Percentiles rank a stretch among this genome's conserved stretches.
Evolutionary conservation across 495 filamentous ascomycete species (phyloP).

Genomic region (Tetracladium marchalianum): DNA sequence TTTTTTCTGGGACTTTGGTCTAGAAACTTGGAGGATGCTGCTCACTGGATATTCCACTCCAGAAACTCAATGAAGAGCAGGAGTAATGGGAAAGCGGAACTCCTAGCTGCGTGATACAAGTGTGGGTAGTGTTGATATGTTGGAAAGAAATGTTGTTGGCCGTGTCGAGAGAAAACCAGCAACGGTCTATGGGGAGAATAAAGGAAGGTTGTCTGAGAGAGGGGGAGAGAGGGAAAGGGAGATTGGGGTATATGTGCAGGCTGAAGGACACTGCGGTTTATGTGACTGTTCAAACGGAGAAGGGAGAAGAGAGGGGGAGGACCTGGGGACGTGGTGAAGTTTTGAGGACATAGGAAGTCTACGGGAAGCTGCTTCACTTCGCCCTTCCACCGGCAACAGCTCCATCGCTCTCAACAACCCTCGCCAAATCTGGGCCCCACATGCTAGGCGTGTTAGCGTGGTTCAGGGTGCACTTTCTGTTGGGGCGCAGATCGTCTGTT

Average conservation of each 20-base stretch:
- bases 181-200: background rate
- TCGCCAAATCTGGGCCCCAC: background rate
- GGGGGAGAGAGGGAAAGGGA: background rate
- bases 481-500: too few species aligned
- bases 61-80: slow-evolving; percentile 23
- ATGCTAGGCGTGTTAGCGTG: too few species aligned
- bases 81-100: slow-evolving; percentile 6
- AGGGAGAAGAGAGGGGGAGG: too few species aligned
- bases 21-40: background rate
- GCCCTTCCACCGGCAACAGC: background rate
- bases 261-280: too few species aligned
- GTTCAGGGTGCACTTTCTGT: too few species aligned
- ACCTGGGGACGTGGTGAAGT: too few species aligned
- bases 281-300: too few species aligned
- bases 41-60: slow-evolving; percentile 9
- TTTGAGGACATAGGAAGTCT: too few species aligned
- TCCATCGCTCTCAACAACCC: background rate
- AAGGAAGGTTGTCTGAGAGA: background rate
- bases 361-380: background rate
- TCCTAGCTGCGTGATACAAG: slow-evolving; percentile 15
- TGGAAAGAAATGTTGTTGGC: slow-evolving; percentile 6
- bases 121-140: background rate
- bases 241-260: too few species aligned
- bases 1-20: background rate
- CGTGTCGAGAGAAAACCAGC: background rate